Base-by-base conservation (phyloP, 257 asterid species). In the Penstemon newberryi region DNA sequence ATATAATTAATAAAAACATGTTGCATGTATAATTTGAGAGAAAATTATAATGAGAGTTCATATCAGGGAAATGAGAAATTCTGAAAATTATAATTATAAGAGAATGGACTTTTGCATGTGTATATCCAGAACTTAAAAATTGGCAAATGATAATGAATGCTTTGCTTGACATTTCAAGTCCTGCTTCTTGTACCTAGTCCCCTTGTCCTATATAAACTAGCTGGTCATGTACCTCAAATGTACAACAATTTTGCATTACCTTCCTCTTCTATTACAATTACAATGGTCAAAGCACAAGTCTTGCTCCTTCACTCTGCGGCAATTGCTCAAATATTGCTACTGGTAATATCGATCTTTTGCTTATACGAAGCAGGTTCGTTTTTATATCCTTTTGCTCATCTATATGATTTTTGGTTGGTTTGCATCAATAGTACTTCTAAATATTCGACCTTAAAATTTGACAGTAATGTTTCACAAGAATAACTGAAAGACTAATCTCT, bases 311-410 rank as follows among this genome's bases (percentile, higher is more conserved):
- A 5, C 43, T 8, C 57, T 8, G 57, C 56, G 52, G 51, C 70
- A 18, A 65, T 39, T 55, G 61, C 36, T 63, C 8, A 8, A 46
- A 25, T 69, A 43, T 39, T 74, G 60, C 43, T 70, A 1, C 43
- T 59, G 9, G 60, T 57, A 33, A 0, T 60, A 6, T 25, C 52
- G 13, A 7, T 64, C 36, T 4, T 70, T 41, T 65, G 37, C 71
- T 41, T 70, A 9, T 66, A 51, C 44, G 25, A 58, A 7, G 18
- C 76, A 73, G 82, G 82, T 73, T 13, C 19, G 25, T 77, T 55
- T 41, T 63, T 42, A 6, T 52, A 46, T 51, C 25, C 46, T 13
- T 44, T 38, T 33, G 3, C 8, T 9, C 10, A 15, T 45, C 5
- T 45, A 6, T 43, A 4, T 9, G 3, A 18, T 12, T 11, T 41